A percentile compares a stretch with the other conserved stretches of the same genome.
phyloP scores from a whole-genome alignment of 495 filamentous ascomycete genomes.

The Astrothelium subdiscretum region DNA sequence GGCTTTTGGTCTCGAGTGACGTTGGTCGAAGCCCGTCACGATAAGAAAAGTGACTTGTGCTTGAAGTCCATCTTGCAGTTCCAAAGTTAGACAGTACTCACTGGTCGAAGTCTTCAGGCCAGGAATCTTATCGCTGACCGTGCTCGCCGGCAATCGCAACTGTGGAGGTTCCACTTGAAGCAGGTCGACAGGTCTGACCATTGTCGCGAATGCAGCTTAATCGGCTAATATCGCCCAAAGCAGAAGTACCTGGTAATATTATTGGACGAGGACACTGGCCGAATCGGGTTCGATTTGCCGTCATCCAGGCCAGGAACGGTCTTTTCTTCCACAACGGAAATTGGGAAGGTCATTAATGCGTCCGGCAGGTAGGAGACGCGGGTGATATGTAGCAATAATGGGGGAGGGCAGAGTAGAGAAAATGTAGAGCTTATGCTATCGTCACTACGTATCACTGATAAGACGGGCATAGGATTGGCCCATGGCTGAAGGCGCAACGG shows the following conservation, averaged over 20 bases:
- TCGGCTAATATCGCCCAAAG: neutral
- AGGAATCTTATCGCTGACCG: constrained; percentile 20
- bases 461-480: neutral
- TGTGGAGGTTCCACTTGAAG: neutral
- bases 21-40: neutral
- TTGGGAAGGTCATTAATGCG: too few relatives aligned
- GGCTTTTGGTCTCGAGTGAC: neutral
- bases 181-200: neutral
- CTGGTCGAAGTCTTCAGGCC: constrained; percentile 27
- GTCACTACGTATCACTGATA: neutral
- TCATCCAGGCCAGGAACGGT: neutral
- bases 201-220: neutral
- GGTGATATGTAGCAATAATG: neutral
- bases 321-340: neutral
- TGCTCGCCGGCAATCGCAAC: neutral
- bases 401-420: neutral
- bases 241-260: neutral
- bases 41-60: neutral
- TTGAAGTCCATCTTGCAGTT: neutral
- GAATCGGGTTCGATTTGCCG: neutral
- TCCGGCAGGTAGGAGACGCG: neutral
- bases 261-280: neutral
- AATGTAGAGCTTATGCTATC: neutral
- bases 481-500: neutral
- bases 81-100: constrained; percentile 10